Percentiles rank a stretch among this genome's conserved stretches.
These are phyloP conservation scores for Phytophthora uliginosa DNA, from an alignment of 352 stramenopile species.

Conservation along the genomic window DNA sequence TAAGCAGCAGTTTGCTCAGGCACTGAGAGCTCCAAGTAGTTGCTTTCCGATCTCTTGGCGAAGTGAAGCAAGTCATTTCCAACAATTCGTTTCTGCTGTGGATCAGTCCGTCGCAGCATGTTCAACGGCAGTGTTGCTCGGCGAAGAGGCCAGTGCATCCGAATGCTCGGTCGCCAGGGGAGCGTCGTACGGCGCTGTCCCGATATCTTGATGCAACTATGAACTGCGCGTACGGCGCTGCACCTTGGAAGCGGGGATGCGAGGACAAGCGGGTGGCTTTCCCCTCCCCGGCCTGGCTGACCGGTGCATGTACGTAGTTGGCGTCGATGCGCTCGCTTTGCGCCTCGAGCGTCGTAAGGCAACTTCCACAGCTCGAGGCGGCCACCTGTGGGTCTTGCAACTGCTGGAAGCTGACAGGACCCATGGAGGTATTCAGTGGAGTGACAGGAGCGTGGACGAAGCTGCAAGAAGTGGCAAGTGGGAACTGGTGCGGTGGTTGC, in stretches of 20 bases:
- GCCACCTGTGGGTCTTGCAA: conserved; percentile 14
- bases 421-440: neutral
- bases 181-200: conserved; percentile 38
- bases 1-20: too few species aligned
- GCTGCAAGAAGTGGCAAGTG: conserved; percentile 3
- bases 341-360: neutral
- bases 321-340: neutral
- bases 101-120: neutral
- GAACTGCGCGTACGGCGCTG: conserved; percentile 26
- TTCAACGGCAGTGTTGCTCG: neutral
- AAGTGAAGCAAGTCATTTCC: neutral
- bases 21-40: neutral
- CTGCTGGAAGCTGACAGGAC: conserved; percentile 8
- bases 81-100: neutral
- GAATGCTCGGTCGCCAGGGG: conserved; percentile 10
- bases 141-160: conserved; percentile 9
- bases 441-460: neutral
- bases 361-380: conserved; percentile 9
- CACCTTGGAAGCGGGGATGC: conserved; percentile 9
- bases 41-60: neutral
- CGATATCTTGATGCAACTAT: conserved; percentile 29
- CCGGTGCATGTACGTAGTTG: neutral
- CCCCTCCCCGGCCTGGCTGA: conserved; percentile 8
- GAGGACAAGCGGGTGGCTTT: conserved; percentile 23
- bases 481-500: conserved; percentile 16